A percentile compares a stretch with the other conserved stretches of the same genome.
These are phyloP conservation scores for Talaromyces verruculosus DNA, from an alignment of 2,329 filamentous ascomycete species.

Conservation along the genomic window DNA sequence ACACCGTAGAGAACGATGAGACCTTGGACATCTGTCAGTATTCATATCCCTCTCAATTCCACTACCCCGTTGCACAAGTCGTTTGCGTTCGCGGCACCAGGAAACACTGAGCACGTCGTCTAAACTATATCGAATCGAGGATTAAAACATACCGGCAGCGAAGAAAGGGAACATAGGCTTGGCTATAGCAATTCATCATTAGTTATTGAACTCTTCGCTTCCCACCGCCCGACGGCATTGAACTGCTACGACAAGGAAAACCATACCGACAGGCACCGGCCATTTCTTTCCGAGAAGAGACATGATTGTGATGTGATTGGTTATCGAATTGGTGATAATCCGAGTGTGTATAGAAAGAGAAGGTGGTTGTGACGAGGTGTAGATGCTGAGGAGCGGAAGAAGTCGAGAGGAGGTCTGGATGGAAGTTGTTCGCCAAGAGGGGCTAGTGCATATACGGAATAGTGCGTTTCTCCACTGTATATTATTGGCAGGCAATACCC, in stretches of 20 bases:
- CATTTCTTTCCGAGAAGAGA: constrained; percentile 83
- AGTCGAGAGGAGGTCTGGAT: constrained; percentile 38
- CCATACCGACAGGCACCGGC: constrained; percentile 73
- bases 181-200: constrained; percentile 57
- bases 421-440: constrained; percentile 28
- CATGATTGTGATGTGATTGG: constrained; percentile 50
- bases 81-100: not conserved
- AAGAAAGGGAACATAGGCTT: constrained; percentile 92
- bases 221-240: not conserved
- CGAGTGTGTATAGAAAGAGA: not conserved
- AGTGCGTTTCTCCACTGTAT: not conserved
- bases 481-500: not conserved
- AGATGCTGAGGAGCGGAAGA: constrained; percentile 35
- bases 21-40: constrained; percentile 53
- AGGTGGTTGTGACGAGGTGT: constrained; percentile 33
- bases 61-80: too few relatives aligned
- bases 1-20: constrained; percentile 85
- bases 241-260: not conserved
- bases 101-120: not conserved
- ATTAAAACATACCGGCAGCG: constrained; percentile 73
- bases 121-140: not conserved
- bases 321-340: not conserved
- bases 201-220: constrained; percentile 29
- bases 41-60: not conserved
- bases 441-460: not conserved